Evolutionary conservation across 1,139 yeast genomes (phyloP).

Genomic region (Debaryomyces coudertii): DNA sequence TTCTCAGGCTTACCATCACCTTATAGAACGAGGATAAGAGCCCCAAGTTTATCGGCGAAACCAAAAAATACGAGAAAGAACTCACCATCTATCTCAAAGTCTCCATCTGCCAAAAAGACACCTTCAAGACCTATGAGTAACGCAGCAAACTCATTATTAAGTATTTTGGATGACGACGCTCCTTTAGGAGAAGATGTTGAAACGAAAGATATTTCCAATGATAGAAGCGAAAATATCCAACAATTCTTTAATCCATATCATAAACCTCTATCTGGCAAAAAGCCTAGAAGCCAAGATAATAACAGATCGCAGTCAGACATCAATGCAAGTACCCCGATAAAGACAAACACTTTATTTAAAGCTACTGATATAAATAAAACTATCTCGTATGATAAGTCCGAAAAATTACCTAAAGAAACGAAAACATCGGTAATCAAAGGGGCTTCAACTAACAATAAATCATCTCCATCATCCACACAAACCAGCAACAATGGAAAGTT

Average conservation of each 20-base stretch:
- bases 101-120: constrained; percentile 4
- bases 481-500: background rate
- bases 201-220: constrained; percentile 14
- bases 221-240: constrained; percentile 18
- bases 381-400: constrained; percentile 38
- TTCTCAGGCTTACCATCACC: constrained; percentile 70
- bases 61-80: constrained; percentile 13
- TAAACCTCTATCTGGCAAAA: constrained; percentile 25
- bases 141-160: constrained; percentile 67
- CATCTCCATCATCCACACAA: background rate
- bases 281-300: constrained; percentile 16
- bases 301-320: background rate
- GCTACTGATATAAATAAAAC: constrained; percentile 45
- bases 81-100: constrained; percentile 7
- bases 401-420: constrained; percentile 22
- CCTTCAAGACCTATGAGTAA: constrained; percentile 49
- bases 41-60: constrained; percentile 26
- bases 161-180: constrained; percentile 54
- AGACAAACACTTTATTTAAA: constrained; percentile 21
- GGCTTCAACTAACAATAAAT: constrained; percentile 1
- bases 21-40: constrained; percentile 53
- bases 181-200: constrained; percentile 20
- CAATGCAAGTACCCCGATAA: constrained; percentile 11
- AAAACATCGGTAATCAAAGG: constrained; percentile 18
- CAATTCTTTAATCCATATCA: constrained; percentile 60